These are phyloP conservation scores for Angophora floribunda DNA, from an alignment of 345 rosid genomes.

Conservation along the genomic window DNA sequence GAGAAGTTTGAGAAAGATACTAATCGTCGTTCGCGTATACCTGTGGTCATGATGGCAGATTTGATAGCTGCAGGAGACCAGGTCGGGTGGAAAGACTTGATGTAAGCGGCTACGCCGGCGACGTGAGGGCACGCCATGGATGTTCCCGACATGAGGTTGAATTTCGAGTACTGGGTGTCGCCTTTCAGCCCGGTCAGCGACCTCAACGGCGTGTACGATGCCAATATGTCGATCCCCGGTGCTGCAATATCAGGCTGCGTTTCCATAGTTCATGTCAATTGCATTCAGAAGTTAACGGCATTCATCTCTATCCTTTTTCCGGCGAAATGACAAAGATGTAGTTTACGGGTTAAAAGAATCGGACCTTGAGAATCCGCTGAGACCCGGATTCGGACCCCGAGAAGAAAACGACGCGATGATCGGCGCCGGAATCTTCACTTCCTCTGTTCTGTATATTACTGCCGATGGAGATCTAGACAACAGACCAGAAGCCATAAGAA, in stretches of 20 bases:
- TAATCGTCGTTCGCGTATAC: slow-evolving; percentile 10
- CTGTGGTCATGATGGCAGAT: slow-evolving; percentile 88
- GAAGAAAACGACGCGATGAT: slow-evolving; percentile 84
- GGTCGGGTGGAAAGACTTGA: slow-evolving; percentile 81
- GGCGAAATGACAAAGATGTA: background rate
- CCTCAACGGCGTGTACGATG: slow-evolving; percentile 67
- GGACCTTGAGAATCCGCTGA: slow-evolving; percentile 61
- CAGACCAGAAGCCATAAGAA: background rate
- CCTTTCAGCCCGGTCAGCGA: slow-evolving; percentile 78
- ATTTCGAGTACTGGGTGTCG: slow-evolving; percentile 67
- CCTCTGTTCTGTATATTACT: slow-evolving; percentile 41
- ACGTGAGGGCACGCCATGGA: slow-evolving; percentile 93
- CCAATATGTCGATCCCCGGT: slow-evolving; percentile 78
- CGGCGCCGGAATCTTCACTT: slow-evolving; percentile 57
- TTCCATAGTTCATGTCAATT: background rate
- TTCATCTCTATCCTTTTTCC: background rate
- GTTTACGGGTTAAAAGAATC: background rate
- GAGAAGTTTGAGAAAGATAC: background rate
- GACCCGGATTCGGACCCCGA: slow-evolving; percentile 85
- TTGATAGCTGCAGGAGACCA: slow-evolving; percentile 82
- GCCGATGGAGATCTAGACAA: slow-evolving; percentile 63
- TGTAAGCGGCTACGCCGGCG: slow-evolving; percentile 80
- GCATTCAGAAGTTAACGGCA: background rate
- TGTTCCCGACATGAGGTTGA: slow-evolving; percentile 77
- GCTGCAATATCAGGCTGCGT: slow-evolving; percentile 86